Evolutionary conservation across 805 yeast genomes (phyloP).

Genomic region (Kregervanrija delftensis): DNA sequence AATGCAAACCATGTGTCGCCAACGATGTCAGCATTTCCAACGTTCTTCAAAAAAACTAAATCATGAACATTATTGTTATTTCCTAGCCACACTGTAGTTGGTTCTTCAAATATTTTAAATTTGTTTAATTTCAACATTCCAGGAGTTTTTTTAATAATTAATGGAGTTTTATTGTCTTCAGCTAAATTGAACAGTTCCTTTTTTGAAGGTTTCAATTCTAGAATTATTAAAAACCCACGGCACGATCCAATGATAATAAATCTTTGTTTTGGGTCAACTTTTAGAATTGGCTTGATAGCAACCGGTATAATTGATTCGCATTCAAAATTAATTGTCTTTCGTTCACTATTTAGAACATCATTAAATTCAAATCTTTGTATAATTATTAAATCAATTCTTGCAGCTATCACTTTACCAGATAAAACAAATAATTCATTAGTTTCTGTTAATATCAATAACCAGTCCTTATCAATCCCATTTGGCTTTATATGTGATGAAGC

Average conservation of each 20-base stretch:
- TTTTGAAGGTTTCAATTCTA: conserved; percentile 19
- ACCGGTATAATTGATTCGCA: conserved; percentile 1
- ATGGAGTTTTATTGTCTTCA: conserved; percentile 8
- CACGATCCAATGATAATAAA: conserved; percentile 16
- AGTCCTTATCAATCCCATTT: conserved; percentile 10
- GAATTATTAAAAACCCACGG: conserved; percentile 13
- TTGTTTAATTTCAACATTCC: conserved; percentile 6
- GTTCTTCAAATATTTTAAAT: conserved; percentile 15
- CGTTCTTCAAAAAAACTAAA: conserved; percentile 4
- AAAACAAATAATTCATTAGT: conserved; percentile 14
- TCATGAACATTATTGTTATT: conserved; percentile 1
- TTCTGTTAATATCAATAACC: conserved; percentile 22
- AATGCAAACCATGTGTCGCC: conserved; percentile 9
- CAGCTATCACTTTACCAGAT: conserved; percentile 5
- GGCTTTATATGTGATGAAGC: conserved; percentile 16
- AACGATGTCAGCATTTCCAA: no score
- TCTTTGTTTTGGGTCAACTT: conserved; percentile 16
- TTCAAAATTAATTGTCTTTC: neutral
- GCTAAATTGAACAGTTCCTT: conserved; percentile 13
- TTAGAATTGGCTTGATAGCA: conserved; percentile 13
- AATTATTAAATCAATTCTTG: conserved; percentile 5
- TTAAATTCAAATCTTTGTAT: conserved; percentile 14
- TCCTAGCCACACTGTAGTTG: conserved; percentile 12
- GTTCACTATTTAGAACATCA: conserved; percentile 1
- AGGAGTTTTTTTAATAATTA: conserved; percentile 10